phyloP scores from a whole-genome alignment of 2,329 filamentous ascomycete species.

The Cytospora mali region DNA sequence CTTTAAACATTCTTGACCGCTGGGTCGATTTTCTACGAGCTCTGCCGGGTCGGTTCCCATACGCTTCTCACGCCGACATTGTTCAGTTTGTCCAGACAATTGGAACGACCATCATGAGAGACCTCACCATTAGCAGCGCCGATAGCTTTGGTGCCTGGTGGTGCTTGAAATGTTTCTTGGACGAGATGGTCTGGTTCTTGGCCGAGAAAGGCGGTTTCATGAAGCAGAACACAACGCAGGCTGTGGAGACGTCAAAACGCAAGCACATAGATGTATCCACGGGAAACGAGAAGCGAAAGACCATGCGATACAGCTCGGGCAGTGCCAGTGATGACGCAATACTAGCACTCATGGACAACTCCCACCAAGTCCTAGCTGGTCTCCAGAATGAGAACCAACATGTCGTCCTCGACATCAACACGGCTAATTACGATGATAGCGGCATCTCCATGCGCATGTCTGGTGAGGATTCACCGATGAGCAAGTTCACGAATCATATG shows the following conservation, averaged over 20 bases:
- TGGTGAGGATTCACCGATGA: conserved; percentile 65
- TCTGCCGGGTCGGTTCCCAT: conserved; percentile 71
- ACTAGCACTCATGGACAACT: conserved; percentile 48
- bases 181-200: conserved; percentile 91
- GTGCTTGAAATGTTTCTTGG: conserved; percentile 93
- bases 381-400: conserved; percentile 47
- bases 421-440: conserved; percentile 66
- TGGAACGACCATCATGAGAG: conserved; percentile 76
- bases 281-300: conserved; percentile 17
- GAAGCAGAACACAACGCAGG: conserved; percentile 52
- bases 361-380: conserved; percentile 51
- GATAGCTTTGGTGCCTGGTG: conserved; percentile 89
- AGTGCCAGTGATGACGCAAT: conserved; percentile 50
- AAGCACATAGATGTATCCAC: conserved; percentile 10
- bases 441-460: conserved; percentile 72
- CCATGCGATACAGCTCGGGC: conserved; percentile 43
- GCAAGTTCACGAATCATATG: conserved; percentile 53
- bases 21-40: conserved; percentile 75
- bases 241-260: conserved; percentile 32
- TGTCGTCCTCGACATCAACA: conserved; percentile 48
- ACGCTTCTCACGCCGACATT: conserved; percentile 71
- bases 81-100: conserved; percentile 76
- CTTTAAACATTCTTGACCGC: conserved; percentile 73
- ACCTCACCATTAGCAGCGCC: conserved; percentile 77
- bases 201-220: conserved; percentile 91